A percentile compares a stretch with the other conserved stretches of the same genome.
Evolutionary conservation across 768 basidiomycete genomes (phyloP).

Genomic region (Terana coerulea): DNA sequence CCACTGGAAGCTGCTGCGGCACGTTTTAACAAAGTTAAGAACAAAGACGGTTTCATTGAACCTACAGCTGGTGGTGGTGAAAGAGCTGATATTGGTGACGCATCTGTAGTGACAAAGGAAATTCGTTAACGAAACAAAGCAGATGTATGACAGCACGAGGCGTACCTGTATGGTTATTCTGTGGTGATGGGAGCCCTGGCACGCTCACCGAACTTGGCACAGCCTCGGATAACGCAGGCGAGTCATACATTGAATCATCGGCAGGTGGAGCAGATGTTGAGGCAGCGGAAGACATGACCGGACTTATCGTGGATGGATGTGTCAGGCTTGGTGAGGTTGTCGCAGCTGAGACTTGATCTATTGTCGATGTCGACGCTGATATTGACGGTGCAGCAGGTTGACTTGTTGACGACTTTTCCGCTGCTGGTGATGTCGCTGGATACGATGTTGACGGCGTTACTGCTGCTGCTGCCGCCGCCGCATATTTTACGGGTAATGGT

Average conservation of each 20-base stretch:
- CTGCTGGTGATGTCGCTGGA: constrained; percentile 26
- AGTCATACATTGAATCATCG: constrained; percentile 67
- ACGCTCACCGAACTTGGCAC: constrained; percentile 40
- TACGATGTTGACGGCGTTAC: constrained; percentile 32
- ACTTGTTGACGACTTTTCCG: no score
- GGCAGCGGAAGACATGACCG: constrained; percentile 71
- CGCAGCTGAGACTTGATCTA: constrained; percentile 34
- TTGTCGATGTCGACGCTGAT: constrained; percentile 29
- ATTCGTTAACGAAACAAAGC: background rate
- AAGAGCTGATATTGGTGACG: constrained; percentile 37
- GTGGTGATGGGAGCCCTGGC: constrained; percentile 64
- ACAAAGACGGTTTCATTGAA: background rate
- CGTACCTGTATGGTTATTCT: constrained; percentile 51
- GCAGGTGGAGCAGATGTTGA: constrained; percentile 57
- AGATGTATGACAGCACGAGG: background rate
- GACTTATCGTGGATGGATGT: constrained; percentile 80
- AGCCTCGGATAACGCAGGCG: constrained; percentile 72
- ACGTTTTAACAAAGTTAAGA: background rate
- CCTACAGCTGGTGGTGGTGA: constrained; percentile 28
- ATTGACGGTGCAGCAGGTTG: constrained; percentile 39
- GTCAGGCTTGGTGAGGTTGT: constrained; percentile 79
- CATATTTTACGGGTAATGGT: constrained; percentile 83
- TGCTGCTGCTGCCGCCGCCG: constrained; percentile 82
- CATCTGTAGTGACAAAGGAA: background rate
- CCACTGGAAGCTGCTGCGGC: constrained; percentile 3